Conservation (phyloP, 805 yeast species). For the Wickerhamomyces queroliae region DNA sequence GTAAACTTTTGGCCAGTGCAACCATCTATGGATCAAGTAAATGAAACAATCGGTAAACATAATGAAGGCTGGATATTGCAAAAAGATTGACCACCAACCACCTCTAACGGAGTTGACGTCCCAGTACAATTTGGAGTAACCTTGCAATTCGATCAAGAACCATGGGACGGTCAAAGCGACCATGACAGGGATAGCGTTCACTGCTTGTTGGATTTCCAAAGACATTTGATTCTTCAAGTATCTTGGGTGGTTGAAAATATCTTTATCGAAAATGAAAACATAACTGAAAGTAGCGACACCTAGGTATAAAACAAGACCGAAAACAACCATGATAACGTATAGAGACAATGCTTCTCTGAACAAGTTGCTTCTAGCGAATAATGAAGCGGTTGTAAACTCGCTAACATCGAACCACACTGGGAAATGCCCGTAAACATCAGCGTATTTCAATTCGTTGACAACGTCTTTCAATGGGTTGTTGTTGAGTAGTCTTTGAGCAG, state of each 20-base stretch:
- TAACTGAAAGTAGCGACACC: slow-evolving; percentile 74
- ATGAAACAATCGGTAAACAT: slow-evolving; percentile 93
- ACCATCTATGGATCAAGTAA: slow-evolving; percentile 84
- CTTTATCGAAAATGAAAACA: slow-evolving; percentile 74
- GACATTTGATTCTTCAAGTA: slow-evolving; percentile 90
- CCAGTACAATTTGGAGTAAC: slow-evolving; percentile 76
- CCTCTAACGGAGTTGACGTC: slow-evolving; percentile 56
- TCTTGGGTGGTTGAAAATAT: slow-evolving; percentile 92
- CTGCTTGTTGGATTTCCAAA: slow-evolving; percentile 75
- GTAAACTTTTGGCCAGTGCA: slow-evolving; percentile 91
- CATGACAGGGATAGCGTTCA: slow-evolving; percentile 84
- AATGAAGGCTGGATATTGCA: slow-evolving; percentile 74
- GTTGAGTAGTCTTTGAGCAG: slow-evolving; percentile 6
- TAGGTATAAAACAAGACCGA: slow-evolving; percentile 84
- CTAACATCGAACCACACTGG: slow-evolving; percentile 56
- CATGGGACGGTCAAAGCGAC: slow-evolving; percentile 84
- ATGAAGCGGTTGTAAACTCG: slow-evolving; percentile 55
- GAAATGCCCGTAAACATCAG: slow-evolving; percentile 52
- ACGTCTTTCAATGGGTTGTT: slow-evolving; percentile 8
- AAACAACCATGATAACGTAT: slow-evolving; percentile 63
- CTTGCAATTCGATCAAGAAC: slow-evolving; percentile 78
- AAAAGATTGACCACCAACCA: slow-evolving; percentile 56
- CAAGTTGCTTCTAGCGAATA: slow-evolving; percentile 65
- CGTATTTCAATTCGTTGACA: slow-evolving; percentile 16
- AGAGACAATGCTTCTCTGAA: slow-evolving; percentile 68